Conservation (phyloP, 1,284 basidiomycete species). For the Apiotrichum akiyoshidainum region DNA sequence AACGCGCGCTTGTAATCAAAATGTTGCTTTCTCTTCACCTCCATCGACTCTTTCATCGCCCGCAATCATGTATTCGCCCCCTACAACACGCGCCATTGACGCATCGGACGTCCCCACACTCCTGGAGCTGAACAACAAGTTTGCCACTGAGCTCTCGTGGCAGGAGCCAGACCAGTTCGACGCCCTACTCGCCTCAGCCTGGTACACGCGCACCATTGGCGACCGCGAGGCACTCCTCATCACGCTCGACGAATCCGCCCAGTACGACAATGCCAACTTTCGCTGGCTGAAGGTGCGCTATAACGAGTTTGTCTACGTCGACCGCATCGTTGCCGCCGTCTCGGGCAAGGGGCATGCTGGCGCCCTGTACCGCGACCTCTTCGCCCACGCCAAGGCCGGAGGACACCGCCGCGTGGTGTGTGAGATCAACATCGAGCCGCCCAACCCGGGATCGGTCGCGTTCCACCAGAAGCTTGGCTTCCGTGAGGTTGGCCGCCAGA, state of each 20-base stretch:
- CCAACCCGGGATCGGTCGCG: conserved; percentile 8
- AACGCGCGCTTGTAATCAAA: too few species aligned
- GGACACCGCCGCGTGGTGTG: conserved; percentile 11
- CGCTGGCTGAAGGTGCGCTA: conserved; percentile 9
- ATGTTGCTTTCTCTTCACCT: background rate
- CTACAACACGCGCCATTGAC: conserved; percentile 5
- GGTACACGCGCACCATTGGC: conserved; percentile 12
- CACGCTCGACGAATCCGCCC: conserved; percentile 4
- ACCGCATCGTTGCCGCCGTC: conserved; percentile 11
- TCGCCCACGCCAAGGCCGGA: background rate
- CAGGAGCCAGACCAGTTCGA: conserved; percentile 9
- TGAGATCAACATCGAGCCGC: conserved; percentile 18
- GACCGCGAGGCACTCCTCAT: conserved; percentile 7
- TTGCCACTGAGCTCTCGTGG: conserved; percentile 7
- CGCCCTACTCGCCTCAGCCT: conserved; percentile 6
- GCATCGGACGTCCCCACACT: conserved; percentile 3
- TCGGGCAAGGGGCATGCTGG: conserved; percentile 8
- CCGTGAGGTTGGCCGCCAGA: conserved; percentile 9
- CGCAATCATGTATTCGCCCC: background rate
- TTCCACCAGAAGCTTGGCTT: conserved; percentile 16
- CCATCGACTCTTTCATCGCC: background rate
- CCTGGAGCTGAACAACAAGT: conserved; percentile 13
- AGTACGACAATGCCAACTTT: conserved; percentile 17
- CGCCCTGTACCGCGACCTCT: conserved; percentile 11
- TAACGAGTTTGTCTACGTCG: conserved; percentile 16